Evolutionary conservation across 1,139 yeast genomes (phyloP), one percentile per base, ranked within the genome.

Genomic region (Taphrina flavorubra): DNA sequence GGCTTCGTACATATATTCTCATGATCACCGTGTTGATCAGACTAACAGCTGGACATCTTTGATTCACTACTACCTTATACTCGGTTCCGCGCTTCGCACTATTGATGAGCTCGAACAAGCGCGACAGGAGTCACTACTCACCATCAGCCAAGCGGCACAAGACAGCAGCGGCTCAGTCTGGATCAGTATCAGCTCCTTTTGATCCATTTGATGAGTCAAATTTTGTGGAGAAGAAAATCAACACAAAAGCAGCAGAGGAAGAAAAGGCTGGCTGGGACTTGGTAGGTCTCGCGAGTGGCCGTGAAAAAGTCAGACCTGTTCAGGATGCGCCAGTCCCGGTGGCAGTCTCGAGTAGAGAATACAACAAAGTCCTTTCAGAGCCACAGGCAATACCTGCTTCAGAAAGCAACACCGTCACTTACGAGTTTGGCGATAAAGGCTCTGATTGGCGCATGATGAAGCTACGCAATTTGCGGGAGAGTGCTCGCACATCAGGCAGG

Each of bases 371-470:
- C 18, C 55, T 49, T n/a, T 16, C 47, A 44, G 47, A 44, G n/a
- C n/a, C 47, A 16, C 16, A 39, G 11, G 11, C 47, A n/a, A 14
- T 14, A 14, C 16, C 8, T 16, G n/a, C 25, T 5, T 7, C n/a
- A 31, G 36, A 37, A n/a, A 25, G 10, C 6, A 7, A 7, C 20
- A 5, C 49, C 18, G 14, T 42, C 36, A 37, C 61, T 16, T 63
- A 63, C 36, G 51, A 37, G 14, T 39, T 78, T 74, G 81, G 81
- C 0, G 81, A 79, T 71, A 59, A 74, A 31, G 81, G 81, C 1
- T 76, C 79, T 0, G 72, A 69, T n/a, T 79, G 81, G 81, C 70
- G 81, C 46, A 74, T 77, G 78, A 77, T 77, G 73, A 79, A 79
- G 71, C 72, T 79, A 34, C 65, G 65, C 7, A 70, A 70, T 18